These are phyloP conservation scores for Neocucurbitaria cava DNA, from an alignment of 2,329 filamentous ascomycete genomes.

Conservation along the genomic window DNA sequence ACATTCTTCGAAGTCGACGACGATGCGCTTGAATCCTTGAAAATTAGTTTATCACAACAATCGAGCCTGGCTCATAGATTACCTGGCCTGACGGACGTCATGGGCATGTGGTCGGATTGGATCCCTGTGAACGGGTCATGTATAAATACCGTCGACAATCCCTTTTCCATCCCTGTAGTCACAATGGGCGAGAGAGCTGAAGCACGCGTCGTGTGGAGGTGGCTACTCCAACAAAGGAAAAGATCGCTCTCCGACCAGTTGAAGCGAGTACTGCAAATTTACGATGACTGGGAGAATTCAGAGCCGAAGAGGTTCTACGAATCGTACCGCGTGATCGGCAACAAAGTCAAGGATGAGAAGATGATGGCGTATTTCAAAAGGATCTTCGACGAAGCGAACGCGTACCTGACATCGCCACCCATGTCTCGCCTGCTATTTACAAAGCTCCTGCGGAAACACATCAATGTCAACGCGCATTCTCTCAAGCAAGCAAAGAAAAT, in stretches of 20 bases:
- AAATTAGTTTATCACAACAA: not conserved
- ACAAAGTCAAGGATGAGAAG: not conserved
- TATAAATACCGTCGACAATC: not conserved
- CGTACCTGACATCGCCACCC: no score
- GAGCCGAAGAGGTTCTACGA: not conserved
- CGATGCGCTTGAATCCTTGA: not conserved
- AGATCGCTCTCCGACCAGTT: not conserved
- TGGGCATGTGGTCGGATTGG: not conserved
- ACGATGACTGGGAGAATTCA: not conserved
- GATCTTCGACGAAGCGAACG: not conserved
- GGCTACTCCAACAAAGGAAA: not conserved
- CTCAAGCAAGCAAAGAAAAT: not conserved
- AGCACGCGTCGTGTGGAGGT: not conserved
- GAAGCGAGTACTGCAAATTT: not conserved
- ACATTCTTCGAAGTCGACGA: no score
- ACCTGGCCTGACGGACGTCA: not conserved
- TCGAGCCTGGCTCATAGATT: not conserved
- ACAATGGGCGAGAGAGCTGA: not conserved
- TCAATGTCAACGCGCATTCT: not conserved
- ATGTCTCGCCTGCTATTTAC: no score
- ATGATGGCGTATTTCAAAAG: not conserved
- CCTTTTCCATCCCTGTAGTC: not conserved
- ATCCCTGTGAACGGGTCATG: not conserved
- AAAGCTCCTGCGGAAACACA: not conserved
- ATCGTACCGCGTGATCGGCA: not conserved